Conservation (phyloP, 306 rosid genomes). For the Senna siamea region DNA sequence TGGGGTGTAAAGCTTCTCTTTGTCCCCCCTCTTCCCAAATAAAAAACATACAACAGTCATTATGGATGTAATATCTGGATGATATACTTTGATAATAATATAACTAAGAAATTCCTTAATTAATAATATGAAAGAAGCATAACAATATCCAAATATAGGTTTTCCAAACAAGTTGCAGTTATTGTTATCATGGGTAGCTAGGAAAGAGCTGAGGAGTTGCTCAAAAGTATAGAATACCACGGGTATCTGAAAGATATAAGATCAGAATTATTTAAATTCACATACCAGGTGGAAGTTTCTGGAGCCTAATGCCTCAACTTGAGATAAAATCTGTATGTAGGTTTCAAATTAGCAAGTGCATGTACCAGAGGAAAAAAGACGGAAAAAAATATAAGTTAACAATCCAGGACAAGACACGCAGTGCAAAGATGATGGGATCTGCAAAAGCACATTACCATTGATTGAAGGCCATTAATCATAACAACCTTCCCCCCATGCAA, state of each 20-base stretch:
- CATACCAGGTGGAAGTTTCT: constrained; percentile 66
- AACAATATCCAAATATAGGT: neutral
- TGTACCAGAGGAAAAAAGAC: neutral
- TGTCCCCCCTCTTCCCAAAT: no score
- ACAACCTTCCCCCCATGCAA: constrained; percentile 62
- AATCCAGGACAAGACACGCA: constrained; percentile 15
- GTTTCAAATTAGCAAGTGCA: constrained; percentile 32
- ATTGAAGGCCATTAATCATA: constrained; percentile 84
- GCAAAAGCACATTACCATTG: constrained; percentile 60
- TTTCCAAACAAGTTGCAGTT: neutral
- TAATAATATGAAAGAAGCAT: neutral
- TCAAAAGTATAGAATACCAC: constrained; percentile 13
- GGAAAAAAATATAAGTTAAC: constrained; percentile 21
- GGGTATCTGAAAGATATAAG: constrained; percentile 26
- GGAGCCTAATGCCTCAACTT: constrained; percentile 57
- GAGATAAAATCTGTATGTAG: constrained; percentile 52
- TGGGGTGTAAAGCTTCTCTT: no score
- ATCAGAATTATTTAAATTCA: constrained; percentile 27
- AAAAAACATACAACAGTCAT: neutral
- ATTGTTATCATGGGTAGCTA: neutral
- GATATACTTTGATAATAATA: neutral
- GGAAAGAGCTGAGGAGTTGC: neutral
- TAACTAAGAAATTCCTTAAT: neutral
- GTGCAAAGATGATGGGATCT: constrained; percentile 19
- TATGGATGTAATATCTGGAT: constrained; percentile 4